Conservation (phyloP, 2,329 filamentous ascomycete species). For the Cladosporium austrohemisphaericum region DNA sequence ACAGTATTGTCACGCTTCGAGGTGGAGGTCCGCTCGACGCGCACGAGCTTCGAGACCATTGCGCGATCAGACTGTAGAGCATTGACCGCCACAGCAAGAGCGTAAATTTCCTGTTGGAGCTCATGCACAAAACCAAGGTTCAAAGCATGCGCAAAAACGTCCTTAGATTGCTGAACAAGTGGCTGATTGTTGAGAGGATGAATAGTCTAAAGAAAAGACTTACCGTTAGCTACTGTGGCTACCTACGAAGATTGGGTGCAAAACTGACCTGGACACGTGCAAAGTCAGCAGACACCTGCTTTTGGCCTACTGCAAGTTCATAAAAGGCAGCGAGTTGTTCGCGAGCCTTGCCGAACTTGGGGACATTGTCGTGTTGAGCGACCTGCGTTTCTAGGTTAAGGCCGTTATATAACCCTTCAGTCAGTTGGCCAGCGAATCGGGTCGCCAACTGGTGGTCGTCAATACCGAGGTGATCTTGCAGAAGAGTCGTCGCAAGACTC, state of each 20-base stretch:
- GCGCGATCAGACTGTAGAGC: constrained; percentile 20
- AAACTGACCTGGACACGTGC: constrained; percentile 38
- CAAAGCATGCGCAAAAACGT: constrained; percentile 19
- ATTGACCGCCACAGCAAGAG: constrained; percentile 16
- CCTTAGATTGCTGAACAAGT: constrained; percentile 31
- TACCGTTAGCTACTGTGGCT: constrained; percentile 33
- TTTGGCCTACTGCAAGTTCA: constrained; percentile 29
- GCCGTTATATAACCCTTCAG: constrained; percentile 18
- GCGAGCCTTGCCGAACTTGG: constrained; percentile 12
- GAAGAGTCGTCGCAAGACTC: neutral
- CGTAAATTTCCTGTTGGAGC: constrained; percentile 13
- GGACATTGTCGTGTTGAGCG: constrained; percentile 1
- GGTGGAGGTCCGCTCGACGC: constrained; percentile 1
- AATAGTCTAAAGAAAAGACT: constrained; percentile 36
- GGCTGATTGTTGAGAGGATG: constrained; percentile 47
- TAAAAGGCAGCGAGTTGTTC: constrained; percentile 28
- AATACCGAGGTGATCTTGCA: constrained; percentile 24
- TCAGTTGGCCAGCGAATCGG: constrained; percentile 21
- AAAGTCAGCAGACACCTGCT: constrained; percentile 36
- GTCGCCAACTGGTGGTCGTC: constrained; percentile 20
- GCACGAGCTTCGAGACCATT: constrained; percentile 12
- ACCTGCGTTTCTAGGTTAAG: neutral
- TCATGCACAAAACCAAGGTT: constrained; percentile 25
- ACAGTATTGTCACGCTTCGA: constrained; percentile 11
- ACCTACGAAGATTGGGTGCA: constrained; percentile 26